phyloP scores from a whole-genome alignment of 2,329 filamentous ascomycete genomes.

The Blastomyces emzantsi region DNA sequence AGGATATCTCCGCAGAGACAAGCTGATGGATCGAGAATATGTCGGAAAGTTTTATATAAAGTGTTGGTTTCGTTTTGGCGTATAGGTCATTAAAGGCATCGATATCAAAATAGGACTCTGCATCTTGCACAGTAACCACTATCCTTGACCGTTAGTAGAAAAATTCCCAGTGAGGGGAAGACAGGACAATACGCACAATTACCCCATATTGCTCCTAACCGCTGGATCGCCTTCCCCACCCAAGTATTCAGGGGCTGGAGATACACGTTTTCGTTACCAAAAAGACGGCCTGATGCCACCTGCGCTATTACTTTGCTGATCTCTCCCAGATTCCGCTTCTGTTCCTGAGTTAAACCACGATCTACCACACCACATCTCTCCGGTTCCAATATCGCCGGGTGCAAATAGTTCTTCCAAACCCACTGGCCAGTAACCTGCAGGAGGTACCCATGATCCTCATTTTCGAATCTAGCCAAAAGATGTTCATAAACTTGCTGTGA shows the following conservation, averaged over 20 bases:
- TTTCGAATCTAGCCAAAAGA: slow-evolving; percentile 66
- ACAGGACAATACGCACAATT: slow-evolving; percentile 41
- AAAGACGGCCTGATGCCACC: slow-evolving; percentile 76
- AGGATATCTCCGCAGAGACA: slow-evolving; percentile 66
- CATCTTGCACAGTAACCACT: slow-evolving; percentile 76
- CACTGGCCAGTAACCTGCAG: slow-evolving; percentile 81
- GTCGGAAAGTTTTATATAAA: slow-evolving; percentile 99
- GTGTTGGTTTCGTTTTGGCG: slow-evolving; percentile 86
- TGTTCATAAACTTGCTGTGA: slow-evolving; percentile 77
- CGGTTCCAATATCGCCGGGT: slow-evolving; percentile 78
- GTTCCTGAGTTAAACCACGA: slow-evolving; percentile 75
- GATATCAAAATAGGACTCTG: slow-evolving; percentile 90
- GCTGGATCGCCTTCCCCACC: slow-evolving; percentile 72
- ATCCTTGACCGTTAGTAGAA: slow-evolving; percentile 32
- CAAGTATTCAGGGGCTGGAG: slow-evolving; percentile 92
- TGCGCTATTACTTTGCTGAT: slow-evolving; percentile 89
- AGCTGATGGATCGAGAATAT: slow-evolving; percentile 94
- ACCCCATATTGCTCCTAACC: slow-evolving; percentile 65
- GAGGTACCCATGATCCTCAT: slow-evolving; percentile 66
- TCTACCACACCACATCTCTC: slow-evolving; percentile 92
- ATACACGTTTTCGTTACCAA: slow-evolving; percentile 92
- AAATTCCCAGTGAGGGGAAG: neutral
- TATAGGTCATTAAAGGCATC: slow-evolving; percentile 99
- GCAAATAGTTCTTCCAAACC: slow-evolving; percentile 90
- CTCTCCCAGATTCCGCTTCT: slow-evolving; percentile 85